phyloP scores from a whole-genome alignment of 805 yeast species.

The Candida maris region DNA sequence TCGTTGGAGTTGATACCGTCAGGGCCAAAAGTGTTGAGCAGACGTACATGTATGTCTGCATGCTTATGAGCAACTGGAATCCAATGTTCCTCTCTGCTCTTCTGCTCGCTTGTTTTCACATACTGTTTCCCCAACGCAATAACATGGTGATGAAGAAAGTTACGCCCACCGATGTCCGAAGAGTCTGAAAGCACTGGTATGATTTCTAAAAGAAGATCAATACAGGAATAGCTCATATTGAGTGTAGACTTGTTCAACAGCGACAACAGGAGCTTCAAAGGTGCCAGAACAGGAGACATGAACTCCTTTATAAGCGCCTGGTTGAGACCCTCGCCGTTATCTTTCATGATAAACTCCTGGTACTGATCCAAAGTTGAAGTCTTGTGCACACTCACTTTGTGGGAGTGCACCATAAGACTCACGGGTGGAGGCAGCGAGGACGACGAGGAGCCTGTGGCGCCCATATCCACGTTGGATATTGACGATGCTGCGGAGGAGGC shows the following conservation, averaged over 20 bases:
- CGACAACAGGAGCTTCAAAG: constrained; percentile 53
- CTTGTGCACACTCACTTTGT: constrained; percentile 8
- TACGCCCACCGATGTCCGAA: constrained; percentile 75
- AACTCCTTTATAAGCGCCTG: constrained; percentile 40
- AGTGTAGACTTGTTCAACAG: constrained; percentile 64
- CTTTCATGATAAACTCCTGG: constrained; percentile 22
- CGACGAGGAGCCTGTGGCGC: constrained; percentile 11
- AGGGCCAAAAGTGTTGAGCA: constrained; percentile 54
- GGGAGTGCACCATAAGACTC: constrained; percentile 7
- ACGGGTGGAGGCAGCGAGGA: constrained; percentile 27
- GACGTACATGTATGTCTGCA: constrained; percentile 44
- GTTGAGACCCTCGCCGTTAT: constrained; percentile 37
- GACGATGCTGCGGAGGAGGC: constrained; percentile 22
- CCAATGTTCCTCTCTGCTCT: constrained; percentile 16
- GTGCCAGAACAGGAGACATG: constrained; percentile 47
- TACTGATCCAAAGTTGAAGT: constrained; percentile 22
- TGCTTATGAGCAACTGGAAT: constrained; percentile 38
- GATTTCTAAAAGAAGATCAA: constrained; percentile 49
- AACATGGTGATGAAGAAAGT: constrained; percentile 80
- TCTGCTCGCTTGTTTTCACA: constrained; percentile 27
- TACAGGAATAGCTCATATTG: constrained; percentile 50
- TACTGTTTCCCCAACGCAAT: constrained; percentile 71
- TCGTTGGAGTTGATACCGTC: constrained; percentile 61
- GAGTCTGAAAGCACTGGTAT: constrained; percentile 57
- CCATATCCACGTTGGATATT: constrained; percentile 22